Evolutionary conservation across 768 basidiomycete species (phyloP).

Genomic region (Tylopilus cervinicoccineus): DNA sequence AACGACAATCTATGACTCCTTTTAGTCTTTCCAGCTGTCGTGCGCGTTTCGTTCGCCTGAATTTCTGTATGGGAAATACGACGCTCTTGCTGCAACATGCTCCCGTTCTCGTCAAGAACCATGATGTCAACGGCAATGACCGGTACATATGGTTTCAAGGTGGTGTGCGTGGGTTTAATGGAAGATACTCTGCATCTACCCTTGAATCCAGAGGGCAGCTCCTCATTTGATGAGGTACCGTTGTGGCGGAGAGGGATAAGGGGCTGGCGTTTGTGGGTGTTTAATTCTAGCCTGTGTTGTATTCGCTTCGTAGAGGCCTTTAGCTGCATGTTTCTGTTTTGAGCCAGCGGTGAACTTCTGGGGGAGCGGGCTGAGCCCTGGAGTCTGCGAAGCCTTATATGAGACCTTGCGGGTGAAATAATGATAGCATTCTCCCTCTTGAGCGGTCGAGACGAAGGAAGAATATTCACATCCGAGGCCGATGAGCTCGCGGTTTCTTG

Average conservation of each 20-base stretch:
- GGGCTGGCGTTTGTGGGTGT: slow-evolving; percentile 33
- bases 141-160: slow-evolving; percentile 41
- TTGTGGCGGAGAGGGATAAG: slow-evolving; percentile 39
- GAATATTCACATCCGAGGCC: slow-evolving; percentile 36
- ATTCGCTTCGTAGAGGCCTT: slow-evolving; percentile 18
- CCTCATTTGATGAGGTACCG: slow-evolving; percentile 36
- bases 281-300: slow-evolving; percentile 12
- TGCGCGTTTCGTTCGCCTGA: slow-evolving; percentile 30
- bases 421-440: slow-evolving; percentile 23
- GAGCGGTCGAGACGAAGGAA: slow-evolving; percentile 4
- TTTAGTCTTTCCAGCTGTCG: slow-evolving; percentile 8
- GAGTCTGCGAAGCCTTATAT: slow-evolving; percentile 8
- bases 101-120: slow-evolving; percentile 58
- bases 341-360: slow-evolving; percentile 18
- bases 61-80: slow-evolving; percentile 49
- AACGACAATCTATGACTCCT: neutral
- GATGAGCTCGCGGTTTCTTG: slow-evolving; percentile 28
- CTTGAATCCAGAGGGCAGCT: slow-evolving; percentile 17
- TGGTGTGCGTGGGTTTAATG: slow-evolving; percentile 17
- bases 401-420: slow-evolving; percentile 21
- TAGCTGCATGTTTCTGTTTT: slow-evolving; percentile 23
- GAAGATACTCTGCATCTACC: slow-evolving; percentile 20
- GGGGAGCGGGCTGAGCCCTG: slow-evolving; percentile 18
- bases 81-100: slow-evolving; percentile 54
- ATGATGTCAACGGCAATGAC: slow-evolving; percentile 65